These are phyloP conservation scores for Larix kaempferi DNA, from an alignment of 75 land plant species.

Conservation along the genomic window DNA sequence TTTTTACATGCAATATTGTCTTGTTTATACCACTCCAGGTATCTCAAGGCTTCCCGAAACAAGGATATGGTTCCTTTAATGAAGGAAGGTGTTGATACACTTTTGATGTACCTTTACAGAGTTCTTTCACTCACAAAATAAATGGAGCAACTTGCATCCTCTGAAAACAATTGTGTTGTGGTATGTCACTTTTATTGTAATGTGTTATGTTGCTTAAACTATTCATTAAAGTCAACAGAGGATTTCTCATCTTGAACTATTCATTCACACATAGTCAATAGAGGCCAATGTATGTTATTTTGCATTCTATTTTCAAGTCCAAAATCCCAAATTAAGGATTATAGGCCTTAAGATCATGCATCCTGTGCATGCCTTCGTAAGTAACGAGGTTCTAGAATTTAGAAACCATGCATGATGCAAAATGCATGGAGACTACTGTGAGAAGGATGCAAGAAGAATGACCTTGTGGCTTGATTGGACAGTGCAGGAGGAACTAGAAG, in stretches of 20 bases:
- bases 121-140: conserved; percentile 55
- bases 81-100: conserved; percentile 93
- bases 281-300: not conserved
- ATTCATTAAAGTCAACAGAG: too few relatives aligned
- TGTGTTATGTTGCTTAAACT: not conserved
- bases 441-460: conserved; percentile 46
- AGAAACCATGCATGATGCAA: conserved; percentile 28
- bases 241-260: not conserved
- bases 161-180: conserved; percentile 80
- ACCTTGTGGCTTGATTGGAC: conserved; percentile 58
- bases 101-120: conserved; percentile 84
- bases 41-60: conserved; percentile 51
- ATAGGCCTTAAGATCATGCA: conserved; percentile 30
- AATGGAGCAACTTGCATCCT: conserved; percentile 86
- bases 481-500: conserved; percentile 98
- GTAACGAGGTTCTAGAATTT: conserved; percentile 11
- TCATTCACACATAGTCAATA: not conserved
- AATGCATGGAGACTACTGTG: conserved; percentile 21
- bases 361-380: conserved; percentile 14
- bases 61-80: conserved; percentile 47
- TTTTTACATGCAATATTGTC: not conserved
- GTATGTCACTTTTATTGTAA: conserved; percentile 35
- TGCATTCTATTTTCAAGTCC: conserved; percentile 3
- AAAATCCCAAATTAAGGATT: conserved; percentile 7
- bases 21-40: conserved; percentile 36